These are phyloP conservation scores for Funneliformis mosseae DNA, from an alignment of 192 early-diverging fungal genomes.

Conservation along the genomic window DNA sequence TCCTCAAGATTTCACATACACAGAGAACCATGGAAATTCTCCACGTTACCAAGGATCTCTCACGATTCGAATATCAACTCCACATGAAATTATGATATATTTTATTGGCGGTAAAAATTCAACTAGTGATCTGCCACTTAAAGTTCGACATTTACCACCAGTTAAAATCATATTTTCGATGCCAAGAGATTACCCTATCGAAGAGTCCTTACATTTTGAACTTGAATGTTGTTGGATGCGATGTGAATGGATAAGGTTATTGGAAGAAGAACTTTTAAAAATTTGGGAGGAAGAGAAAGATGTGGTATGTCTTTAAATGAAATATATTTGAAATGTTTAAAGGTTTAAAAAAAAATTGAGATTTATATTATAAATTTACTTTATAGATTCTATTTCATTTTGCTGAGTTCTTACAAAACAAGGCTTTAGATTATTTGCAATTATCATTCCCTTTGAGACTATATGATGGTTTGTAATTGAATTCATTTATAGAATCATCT, in stretches of 20 bases:
- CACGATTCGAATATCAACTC: conserved; percentile 9
- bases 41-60: conserved; percentile 29
- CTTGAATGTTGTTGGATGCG: conserved; percentile 36
- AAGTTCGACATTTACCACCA: conserved; percentile 35
- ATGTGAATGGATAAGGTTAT: conserved; percentile 1
- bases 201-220: conserved; percentile 15
- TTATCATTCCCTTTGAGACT: conserved; percentile 16
- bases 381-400: conserved; percentile 18
- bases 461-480: conserved; percentile 21
- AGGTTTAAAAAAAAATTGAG: background rate
- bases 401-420: conserved; percentile 28
- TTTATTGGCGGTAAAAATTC: background rate
- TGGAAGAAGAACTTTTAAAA: conserved; percentile 19
- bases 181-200: conserved; percentile 32
- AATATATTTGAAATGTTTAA: background rate
- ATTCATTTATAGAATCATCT: background rate
- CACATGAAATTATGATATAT: conserved; percentile 17
- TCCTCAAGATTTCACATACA: conserved; percentile 37
- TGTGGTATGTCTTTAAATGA: conserved; percentile 26
- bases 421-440: conserved; percentile 19
- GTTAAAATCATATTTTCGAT: conserved; percentile 35
- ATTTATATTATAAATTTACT: background rate
- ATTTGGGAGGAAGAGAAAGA: conserved; percentile 37
- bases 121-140: conserved; percentile 4
- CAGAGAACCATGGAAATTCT: background rate